A percentile compares a stretch with the other conserved stretches of the same genome.
These are phyloP conservation scores for Pichia sp. DNA, from an alignment of 1,139 yeast genomes.

Conservation along the genomic window DNA sequence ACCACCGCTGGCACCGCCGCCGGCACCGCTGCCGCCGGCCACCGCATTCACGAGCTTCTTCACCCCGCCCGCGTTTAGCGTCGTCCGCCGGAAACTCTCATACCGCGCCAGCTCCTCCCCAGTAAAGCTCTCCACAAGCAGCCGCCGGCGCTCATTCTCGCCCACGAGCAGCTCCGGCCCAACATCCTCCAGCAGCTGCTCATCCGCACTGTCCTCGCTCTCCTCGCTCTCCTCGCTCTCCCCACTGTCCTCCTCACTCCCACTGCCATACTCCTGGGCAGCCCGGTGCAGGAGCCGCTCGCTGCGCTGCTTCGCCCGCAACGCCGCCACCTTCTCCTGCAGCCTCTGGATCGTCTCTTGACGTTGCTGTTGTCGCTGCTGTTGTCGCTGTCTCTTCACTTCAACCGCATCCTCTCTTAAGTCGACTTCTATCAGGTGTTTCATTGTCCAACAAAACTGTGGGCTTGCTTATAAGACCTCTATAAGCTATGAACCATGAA, in stretches of 20 bases:
- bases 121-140: constrained; percentile 66
- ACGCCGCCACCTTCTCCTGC: constrained; percentile 14
- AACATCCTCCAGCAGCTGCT: not conserved
- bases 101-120: constrained; percentile 83
- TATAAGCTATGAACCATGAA: no score
- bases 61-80: constrained; percentile 71
- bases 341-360: no score
- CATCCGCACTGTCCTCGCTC: no score
- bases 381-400: no score
- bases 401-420: no score
- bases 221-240: constrained; percentile 8
- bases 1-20: constrained; percentile 36
- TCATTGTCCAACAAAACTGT: no score
- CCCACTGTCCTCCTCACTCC: not conserved
- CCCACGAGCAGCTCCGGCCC: constrained; percentile 5
- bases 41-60: constrained; percentile 76
- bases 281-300: no score
- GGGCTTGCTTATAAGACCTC: no score
- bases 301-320: constrained; percentile 26
- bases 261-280: no score
- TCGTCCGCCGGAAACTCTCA: constrained; percentile 81
- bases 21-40: constrained; percentile 62
- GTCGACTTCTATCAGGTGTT: no score
- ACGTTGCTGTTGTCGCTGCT: no score
- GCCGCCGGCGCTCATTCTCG: constrained; percentile 32